Evolutionary conservation across 2,329 filamentous ascomycete genomes (phyloP), one percentile per base, ranked within the genome.

Genomic region (Penicillium frequentans): DNA sequence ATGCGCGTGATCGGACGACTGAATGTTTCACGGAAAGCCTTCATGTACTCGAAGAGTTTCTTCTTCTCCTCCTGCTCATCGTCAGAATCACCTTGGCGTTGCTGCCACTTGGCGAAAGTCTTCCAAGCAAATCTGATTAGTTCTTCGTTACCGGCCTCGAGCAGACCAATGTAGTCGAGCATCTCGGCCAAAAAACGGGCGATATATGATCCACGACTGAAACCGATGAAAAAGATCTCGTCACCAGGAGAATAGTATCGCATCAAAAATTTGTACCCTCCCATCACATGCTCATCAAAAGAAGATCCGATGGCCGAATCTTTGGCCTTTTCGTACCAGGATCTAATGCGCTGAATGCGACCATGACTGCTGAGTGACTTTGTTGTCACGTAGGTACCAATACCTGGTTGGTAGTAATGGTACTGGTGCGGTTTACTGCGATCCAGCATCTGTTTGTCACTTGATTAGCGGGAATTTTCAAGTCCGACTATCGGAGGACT

Each of bases 81-180:
- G 14, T 70, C 65, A 0, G 61, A 63, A 42, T 65, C 67, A 5
- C 64, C 62, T 5, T 66, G 58, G 9, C 74, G 69, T 58, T 74
- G 71, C 60, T 76, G 72, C 75, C 75, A 77, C 47, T 75, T 76
- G 42, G 74, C 69, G 47, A 77, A 77, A 6, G 73, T 75, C 62
- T 77, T 92, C 90, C 90, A 95, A 0, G 90, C 90, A 70, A 96
- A 96, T 4, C 83, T 81, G 51, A 91, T 86, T 86, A 95, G 88
- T 64, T 95, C 91, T 68, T 96, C 90, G 65, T 96, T 96, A 11
- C 91, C 90, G 51, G 90, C 87, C 13, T 87, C 88, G 14, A 96
- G 79, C 0, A 96, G 79, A 1, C 91, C 91, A 54, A 95, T 86
- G 64, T 90, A 87, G 67, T 95, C 90, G 7, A 95, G 81, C 90